Base-by-base conservation (phyloP, 257 asterid species). In the Plectranthus barbatus region DNA sequence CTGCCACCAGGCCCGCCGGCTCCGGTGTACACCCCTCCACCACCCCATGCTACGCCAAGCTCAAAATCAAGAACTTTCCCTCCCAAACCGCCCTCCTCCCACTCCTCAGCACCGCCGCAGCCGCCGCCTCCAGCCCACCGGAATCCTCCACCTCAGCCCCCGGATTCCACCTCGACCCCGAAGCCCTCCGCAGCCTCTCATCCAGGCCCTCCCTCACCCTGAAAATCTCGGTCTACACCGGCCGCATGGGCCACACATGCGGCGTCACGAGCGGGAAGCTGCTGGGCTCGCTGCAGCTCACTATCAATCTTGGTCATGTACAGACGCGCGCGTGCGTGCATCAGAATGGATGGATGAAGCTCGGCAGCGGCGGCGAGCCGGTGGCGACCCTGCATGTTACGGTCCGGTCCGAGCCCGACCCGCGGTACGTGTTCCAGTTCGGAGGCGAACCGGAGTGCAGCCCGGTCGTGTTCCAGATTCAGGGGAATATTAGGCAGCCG, bases 361-460 rank as follows among this genome's bases (percentile, higher is more conserved):
- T 90, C 26, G 84, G 80, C 14, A 72, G 62, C 45, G 45, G 62
- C 6, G 69, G 60, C 0, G 75, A 76, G 5, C 62, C 80, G 67
- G 83, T 13, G 66, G 86, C 95, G 0, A 71, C 68, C 68, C 56
- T 90, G 72, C 95, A 90, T 52, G 41, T 83, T 19, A 68, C 61
- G 0, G 88, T 90, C 70, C 85, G 94, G 63, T 82, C 95, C 10
- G 88, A 90, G 55, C 90, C 95, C 71, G 97, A 90, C 50, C 97
- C 94, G 3, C 77, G 97, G 72, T 90, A 70, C 69, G 90, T 90
- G 50, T 90, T 90, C 62, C 97, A 90, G 69, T 90, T 90, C 58
- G 97, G 92, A 8, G 94, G 95, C 10, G 97, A 86, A 59, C 97
- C 97, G 77, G 90, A 90, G 77, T 84, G 94, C 46, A 90, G 95